Conservation (phyloP, 352 stramenopile species). For the Phytophthora sp. region DNA sequence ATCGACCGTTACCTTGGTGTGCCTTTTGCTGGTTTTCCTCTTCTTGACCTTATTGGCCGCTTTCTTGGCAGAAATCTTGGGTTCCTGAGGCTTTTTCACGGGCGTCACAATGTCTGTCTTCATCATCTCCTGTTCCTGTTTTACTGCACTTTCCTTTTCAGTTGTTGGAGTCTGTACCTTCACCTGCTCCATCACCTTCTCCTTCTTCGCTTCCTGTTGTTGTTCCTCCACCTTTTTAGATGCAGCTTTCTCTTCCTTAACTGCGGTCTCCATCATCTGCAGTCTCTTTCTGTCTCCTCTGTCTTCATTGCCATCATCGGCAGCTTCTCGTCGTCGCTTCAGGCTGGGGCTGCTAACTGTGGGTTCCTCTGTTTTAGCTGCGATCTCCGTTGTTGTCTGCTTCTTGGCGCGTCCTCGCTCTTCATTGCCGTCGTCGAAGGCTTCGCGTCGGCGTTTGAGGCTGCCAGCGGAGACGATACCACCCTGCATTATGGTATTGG, state of each 20-base stretch:
- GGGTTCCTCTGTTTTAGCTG: conserved; percentile 4
- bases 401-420: conserved; percentile 26
- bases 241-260: background rate
- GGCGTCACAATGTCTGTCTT: conserved; percentile 25
- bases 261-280: background rate
- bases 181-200: background rate
- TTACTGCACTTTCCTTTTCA: background rate
- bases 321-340: conserved; percentile 14
- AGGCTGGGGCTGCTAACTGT: background rate
- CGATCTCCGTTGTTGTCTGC: conserved; percentile 14
- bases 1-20: conserved; percentile 12
- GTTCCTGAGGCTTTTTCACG: conserved; percentile 36
- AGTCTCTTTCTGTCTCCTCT: conserved; percentile 4
- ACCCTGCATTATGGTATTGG: conserved; percentile 6
- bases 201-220: background rate
- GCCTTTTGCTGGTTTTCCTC: conserved; percentile 28
- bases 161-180: background rate
- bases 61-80: conserved; percentile 35
- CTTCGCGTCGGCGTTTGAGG: conserved; percentile 23
- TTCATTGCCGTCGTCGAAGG: conserved; percentile 8
- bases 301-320: conserved; percentile 13
- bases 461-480: conserved; percentile 17
- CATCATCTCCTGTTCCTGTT: conserved; percentile 5
- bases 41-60: conserved; percentile 34
- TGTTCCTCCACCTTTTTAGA: background rate